Percentiles rank a stretch among this genome's conserved stretches.
phyloP scores from a whole-genome alignment of 495 filamentous ascomycete genomes.

The Aspergillus nidulans region DNA sequence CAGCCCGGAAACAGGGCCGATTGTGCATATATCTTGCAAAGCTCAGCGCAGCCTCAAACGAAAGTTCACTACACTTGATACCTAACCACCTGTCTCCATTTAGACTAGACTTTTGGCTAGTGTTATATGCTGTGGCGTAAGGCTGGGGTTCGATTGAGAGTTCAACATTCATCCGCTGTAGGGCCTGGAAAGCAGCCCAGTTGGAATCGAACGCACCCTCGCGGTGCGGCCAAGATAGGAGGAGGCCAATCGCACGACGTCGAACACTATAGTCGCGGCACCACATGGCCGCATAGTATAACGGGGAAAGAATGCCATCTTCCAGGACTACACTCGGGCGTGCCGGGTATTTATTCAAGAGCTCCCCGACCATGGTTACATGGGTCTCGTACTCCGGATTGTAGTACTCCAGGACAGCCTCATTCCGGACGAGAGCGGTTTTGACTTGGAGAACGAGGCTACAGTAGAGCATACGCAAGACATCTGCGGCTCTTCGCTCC shows the following conservation, averaged over 20 bases:
- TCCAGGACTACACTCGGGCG: constrained; percentile 16
- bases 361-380: neutral
- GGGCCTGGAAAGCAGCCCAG: neutral
- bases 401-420: neutral
- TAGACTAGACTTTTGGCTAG: neutral
- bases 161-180: neutral
- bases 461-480: neutral
- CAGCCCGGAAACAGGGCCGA: neutral
- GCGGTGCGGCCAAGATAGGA: constrained; percentile 33
- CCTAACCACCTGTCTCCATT: neutral
- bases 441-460: neutral
- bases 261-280: constrained; percentile 41
- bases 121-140: neutral
- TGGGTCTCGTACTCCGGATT: constrained; percentile 3
- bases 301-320: constrained; percentile 31
- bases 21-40: neutral
- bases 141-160: neutral
- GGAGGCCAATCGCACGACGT: constrained; percentile 31
- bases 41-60: neutral
- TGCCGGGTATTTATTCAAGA: constrained; percentile 9
- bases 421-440: neutral
- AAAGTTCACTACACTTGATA: neutral
- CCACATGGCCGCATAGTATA: constrained; percentile 43
- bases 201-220: constrained; percentile 31
- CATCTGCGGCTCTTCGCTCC: neutral